Base-by-base conservation (phyloP, 164 flowering plant species). In the Saururus chinensis region DNA sequence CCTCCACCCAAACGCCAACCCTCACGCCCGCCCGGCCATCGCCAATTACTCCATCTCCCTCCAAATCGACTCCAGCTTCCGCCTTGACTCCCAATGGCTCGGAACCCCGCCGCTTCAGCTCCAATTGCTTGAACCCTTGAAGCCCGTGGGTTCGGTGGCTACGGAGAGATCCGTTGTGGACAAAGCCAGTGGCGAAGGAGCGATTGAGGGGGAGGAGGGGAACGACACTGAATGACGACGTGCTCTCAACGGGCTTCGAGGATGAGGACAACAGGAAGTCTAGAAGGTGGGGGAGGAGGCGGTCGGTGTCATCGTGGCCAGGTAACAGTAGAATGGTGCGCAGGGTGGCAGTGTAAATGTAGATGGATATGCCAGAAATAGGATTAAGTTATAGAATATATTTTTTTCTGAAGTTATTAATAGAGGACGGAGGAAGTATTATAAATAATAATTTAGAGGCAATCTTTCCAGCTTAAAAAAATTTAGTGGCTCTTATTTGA, bases 331-430 rank as follows among this genome's bases (percentile, higher is more conserved):
- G 78, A 58, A 88, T 84, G 55, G 97, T 83, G n/a, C 83, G 70
- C 55, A 97, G 90, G 60, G 86, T 83, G 7, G 84, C 81, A 48
- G 88, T 76, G 64, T 91, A 91, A 12, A 97, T 97, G 40, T 90
- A 80, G 19, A 95, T 92, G 19, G 97, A 81, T 22, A 97, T 97
- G 24, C 99, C 99, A 49, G 97, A 91, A 58, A 95, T 95, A 64
- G 96, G 70, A n/a, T n/a, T n/a, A n/a, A n/a, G n/a, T n/a, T n/a
- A n/a, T n/a, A n/a, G n/a, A n/a, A n/a, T n/a, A n/a, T n/a, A n/a
- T n/a, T n/a, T n/a, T n/a, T n/a, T n/a, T n/a, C n/a, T n/a, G n/a
- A n/a, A n/a, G n/a, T n/a, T n/a, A n/a, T n/a, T n/a, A n/a, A n/a
- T n/a, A n/a, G n/a, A n/a, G n/a, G n/a, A n/a, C n/a, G n/a, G n/a